Evolutionary conservation across 2,329 filamentous ascomycete genomes (phyloP).

Genomic region (Arthrobotrys iridis): DNA sequence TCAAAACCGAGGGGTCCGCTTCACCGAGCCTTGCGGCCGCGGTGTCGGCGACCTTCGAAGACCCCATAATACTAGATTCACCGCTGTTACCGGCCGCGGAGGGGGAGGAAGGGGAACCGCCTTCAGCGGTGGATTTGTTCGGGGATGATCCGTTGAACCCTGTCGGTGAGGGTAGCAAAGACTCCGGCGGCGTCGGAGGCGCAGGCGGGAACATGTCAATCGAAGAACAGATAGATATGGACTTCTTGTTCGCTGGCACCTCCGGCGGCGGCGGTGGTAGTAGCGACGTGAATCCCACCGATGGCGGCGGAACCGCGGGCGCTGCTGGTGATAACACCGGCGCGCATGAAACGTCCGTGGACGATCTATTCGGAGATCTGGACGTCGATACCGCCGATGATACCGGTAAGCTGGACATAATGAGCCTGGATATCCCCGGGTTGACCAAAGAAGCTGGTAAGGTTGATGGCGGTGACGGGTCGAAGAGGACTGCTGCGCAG

Average conservation of each 20-base stretch:
- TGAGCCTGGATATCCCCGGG: conserved; percentile 39
- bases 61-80: conserved; percentile 45
- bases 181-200: not conserved
- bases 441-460: conserved; percentile 19
- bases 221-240: conserved; percentile 51
- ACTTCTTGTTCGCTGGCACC: conserved; percentile 31
- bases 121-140: conserved; percentile 38
- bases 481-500: not conserved
- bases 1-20: conserved; percentile 8
- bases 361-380: conserved; percentile 40
- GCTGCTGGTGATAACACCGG: not conserved
- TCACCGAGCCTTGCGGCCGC: conserved; percentile 13
- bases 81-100: conserved; percentile 30
- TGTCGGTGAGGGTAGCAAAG: conserved; percentile 3
- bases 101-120: not conserved
- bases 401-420: conserved; percentile 28
- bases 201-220: conserved; percentile 23
- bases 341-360: conserved; percentile 8
- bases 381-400: conserved; percentile 23
- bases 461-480: not conserved
- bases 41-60: conserved; percentile 26
- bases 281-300: not conserved
- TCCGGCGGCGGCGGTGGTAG: not conserved
- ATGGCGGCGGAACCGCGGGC: not conserved
- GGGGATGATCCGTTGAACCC: conserved; percentile 43